Percentiles rank a stretch among this genome's conserved stretches.
These are phyloP conservation scores for Candida sanyaensis DNA, from an alignment of 1,139 yeast genomes.

Conservation along the genomic window DNA sequence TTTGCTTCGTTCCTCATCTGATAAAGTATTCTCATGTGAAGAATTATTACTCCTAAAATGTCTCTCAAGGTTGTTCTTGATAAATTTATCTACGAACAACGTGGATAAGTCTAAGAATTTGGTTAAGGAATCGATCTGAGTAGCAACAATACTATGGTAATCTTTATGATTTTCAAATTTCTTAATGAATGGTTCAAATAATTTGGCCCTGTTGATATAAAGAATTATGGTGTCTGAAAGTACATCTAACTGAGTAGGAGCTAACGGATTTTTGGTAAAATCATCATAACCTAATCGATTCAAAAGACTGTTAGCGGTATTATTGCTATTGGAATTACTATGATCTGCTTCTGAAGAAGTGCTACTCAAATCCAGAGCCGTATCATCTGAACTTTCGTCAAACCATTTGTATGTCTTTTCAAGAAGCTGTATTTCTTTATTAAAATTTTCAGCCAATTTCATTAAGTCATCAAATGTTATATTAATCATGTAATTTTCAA, in stretches of 20 bases:
- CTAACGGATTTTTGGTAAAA: conserved; percentile 25
- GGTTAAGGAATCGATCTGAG: conserved; percentile 37
- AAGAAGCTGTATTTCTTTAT: conserved; percentile 38
- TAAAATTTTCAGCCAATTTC: conserved; percentile 41
- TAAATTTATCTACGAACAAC: conserved; percentile 18
- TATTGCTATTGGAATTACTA: neutral
- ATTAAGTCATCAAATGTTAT: conserved; percentile 41
- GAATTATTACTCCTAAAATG: conserved; percentile 1
- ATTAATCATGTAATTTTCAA: conserved; percentile 53
- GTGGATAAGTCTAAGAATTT: conserved; percentile 36
- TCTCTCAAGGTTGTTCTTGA: conserved; percentile 8
- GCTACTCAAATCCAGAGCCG: neutral
- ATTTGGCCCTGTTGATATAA: conserved; percentile 51
- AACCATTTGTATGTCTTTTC: conserved; percentile 16
- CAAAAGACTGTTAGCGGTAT: neutral
- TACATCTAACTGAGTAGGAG: conserved; percentile 37
- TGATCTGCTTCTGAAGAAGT: neutral
- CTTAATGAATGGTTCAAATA: conserved; percentile 52
- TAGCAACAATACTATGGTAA: conserved; percentile 27
- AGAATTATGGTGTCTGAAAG: conserved; percentile 47
- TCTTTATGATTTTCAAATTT: conserved; percentile 36
- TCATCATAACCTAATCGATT: conserved; percentile 10
- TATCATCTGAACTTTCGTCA: neutral
- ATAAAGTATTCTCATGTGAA: neutral
- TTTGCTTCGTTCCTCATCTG: neutral